phyloP scores from a whole-genome alignment of 2,329 filamentous ascomycete species.

The Chrysosporium queenslandicum region DNA sequence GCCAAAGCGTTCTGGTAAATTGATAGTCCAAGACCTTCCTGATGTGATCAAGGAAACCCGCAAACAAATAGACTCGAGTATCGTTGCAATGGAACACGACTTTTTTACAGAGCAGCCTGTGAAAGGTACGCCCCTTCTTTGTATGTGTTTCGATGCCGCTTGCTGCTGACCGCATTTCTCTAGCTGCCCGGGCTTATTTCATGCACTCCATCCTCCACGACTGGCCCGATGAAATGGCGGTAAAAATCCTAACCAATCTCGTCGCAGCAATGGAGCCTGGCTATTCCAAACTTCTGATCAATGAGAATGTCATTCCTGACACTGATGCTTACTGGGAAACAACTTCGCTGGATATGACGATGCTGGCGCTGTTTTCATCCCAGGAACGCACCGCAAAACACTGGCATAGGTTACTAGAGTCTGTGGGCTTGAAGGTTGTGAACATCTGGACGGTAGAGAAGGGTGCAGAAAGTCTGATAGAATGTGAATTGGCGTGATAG shows the following conservation, averaged over 20 bases:
- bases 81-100: constrained; percentile 35
- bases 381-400: constrained; percentile 31
- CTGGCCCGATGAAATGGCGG: constrained; percentile 27
- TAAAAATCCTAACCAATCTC: constrained; percentile 26
- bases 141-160: background rate
- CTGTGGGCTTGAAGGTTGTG: constrained; percentile 27
- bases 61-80: constrained; percentile 8
- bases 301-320: constrained; percentile 34
- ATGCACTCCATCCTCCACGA: constrained; percentile 32
- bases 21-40: constrained; percentile 43
- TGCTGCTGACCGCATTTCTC: background rate
- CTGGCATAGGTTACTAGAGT: constrained; percentile 26
- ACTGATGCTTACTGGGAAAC: constrained; percentile 21
- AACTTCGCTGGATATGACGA: constrained; percentile 29
- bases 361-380: constrained; percentile 30
- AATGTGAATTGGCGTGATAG: background rate
- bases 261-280: constrained; percentile 22
- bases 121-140: constrained; percentile 26
- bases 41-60: constrained; percentile 27
- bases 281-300: constrained; percentile 35
- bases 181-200: constrained; percentile 32
- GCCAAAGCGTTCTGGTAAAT: constrained; percentile 31
- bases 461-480: constrained; percentile 12
- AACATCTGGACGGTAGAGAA: constrained; percentile 21
- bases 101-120: constrained; percentile 41